Evolutionary conservation across 148 eudicot genomes (phyloP), one percentile per base, ranked within the genome.

Genomic region (Spergularia marina): DNA sequence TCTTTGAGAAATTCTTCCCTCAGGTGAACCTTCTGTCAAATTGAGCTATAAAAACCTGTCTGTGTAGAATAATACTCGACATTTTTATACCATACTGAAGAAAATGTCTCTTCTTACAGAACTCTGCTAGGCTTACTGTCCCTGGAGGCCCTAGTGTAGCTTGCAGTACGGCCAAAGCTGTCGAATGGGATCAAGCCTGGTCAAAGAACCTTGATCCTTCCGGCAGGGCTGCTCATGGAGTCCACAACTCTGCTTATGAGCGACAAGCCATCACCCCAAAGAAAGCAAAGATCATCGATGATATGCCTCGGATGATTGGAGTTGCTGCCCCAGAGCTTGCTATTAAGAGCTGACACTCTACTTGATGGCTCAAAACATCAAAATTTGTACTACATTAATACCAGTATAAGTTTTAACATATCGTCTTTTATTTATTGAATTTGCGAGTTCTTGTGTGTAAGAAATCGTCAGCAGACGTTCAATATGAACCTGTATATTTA

Each of bases 111-210:
- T 51, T 23, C 21, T 25, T 80, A 83, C 87, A 95, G 97, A 92
- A 89, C 65, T 76, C 99, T 36, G 98, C 99, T 10, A 80, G 71
- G 17, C 82, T 85, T 17, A 90, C 94, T 0, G 97, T 95, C 54
- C 97, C 97, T 0, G 97, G 99, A 30, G 97, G 99, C 53, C 91
- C 97, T 20, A 90, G 90, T 18, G 76, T 95, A 23, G 94, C 97
- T 0, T 92, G 97, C 73, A 92, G 96, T 85, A 91, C 98, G 10
- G 92, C 98, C 21, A 89, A 88, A 71, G 96, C 96, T 0, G 81
- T 90, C 15, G 96, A 87, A 80, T 94, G 98, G 98, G 93, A 94
- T 16, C 78, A 86, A 61, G 66, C 91, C 6, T 94, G 98, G 98
- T 89, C 94, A 2, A 86, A 84, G 41, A 90, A 92, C 83, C 89